Evolutionary conservation across 306 rosid genomes (phyloP).

Genomic region (Inga oerstediana): DNA sequence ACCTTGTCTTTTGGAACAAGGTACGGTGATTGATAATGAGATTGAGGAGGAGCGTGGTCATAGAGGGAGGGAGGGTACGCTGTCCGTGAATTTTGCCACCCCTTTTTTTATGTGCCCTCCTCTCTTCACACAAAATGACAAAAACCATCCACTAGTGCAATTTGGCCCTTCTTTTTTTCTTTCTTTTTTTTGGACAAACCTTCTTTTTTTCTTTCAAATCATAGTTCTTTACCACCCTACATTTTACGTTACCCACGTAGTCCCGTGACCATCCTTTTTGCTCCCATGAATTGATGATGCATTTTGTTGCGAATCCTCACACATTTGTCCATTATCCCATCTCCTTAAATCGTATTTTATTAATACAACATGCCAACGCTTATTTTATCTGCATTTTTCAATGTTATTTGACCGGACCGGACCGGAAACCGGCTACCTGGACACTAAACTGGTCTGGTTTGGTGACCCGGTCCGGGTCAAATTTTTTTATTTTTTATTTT

Average conservation of each 20-base stretch:
- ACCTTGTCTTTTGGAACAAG: not conserved
- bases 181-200: too few relatives aligned
- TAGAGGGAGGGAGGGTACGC: too few relatives aligned
- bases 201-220: not conserved
- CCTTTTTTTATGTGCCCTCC: not conserved
- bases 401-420: too few relatives aligned
- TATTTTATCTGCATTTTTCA: not conserved
- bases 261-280: not conserved
- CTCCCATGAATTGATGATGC: not conserved
- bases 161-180: too few relatives aligned
- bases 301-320: not conserved
- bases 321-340: not conserved
- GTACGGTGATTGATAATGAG: not conserved
- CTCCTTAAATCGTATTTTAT: not conserved
- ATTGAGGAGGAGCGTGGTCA: too few relatives aligned
- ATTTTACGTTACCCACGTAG: too few relatives aligned
- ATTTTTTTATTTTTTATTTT: too few relatives aligned
- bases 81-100: constrained; percentile 4
- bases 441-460: too few relatives aligned
- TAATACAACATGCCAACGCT: not conserved
- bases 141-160: not conserved
- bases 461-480: too few relatives aligned
- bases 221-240: too few relatives aligned
- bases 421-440: too few relatives aligned
- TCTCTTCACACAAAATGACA: not conserved